phyloP scores from a whole-genome alignment of 192 early-diverging fungal genomes.

The Endogone sp. region DNA sequence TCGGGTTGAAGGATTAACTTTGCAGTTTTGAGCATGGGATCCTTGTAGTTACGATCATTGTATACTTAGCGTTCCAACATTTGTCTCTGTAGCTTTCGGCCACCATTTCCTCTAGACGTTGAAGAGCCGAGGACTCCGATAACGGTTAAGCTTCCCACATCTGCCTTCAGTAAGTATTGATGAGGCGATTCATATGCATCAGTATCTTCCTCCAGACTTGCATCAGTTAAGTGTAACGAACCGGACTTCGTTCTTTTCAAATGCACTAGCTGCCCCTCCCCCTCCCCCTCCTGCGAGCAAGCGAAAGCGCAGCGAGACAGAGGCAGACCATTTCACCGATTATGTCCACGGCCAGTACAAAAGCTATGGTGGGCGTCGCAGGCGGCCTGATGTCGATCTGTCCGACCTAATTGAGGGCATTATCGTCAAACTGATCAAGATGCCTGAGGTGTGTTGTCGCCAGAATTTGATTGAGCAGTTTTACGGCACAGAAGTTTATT shows the following conservation, averaged over 20 bases:
- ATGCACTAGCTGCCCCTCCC: not conserved
- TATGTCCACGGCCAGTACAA: conserved; percentile 39
- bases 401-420: conserved; percentile 38
- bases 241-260: too few relatives aligned
- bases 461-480: not conserved
- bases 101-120: not conserved
- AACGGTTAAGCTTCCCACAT: conserved; percentile 13
- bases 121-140: conserved; percentile 5
- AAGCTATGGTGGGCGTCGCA: conserved; percentile 40
- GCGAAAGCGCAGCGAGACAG: conserved; percentile 31
- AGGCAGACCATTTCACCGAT: conserved; percentile 26
- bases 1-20: too few relatives aligned
- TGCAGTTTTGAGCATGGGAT: conserved; percentile 7
- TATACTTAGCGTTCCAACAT: too few relatives aligned
- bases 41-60: too few relatives aligned
- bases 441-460: conserved; percentile 23
- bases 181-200: not conserved
- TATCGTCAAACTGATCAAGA: conserved; percentile 34
- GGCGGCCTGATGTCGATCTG: conserved; percentile 44
- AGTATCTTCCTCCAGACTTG: too few relatives aligned
- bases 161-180: conserved; percentile 10
- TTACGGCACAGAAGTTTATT: not conserved
- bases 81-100: not conserved
- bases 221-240: too few relatives aligned
- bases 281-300: conserved; percentile 5